Evolutionary conservation across 345 rosid species (phyloP), one percentile per base, ranked within the genome.

Genomic region (Nephelium lappaceum): DNA sequence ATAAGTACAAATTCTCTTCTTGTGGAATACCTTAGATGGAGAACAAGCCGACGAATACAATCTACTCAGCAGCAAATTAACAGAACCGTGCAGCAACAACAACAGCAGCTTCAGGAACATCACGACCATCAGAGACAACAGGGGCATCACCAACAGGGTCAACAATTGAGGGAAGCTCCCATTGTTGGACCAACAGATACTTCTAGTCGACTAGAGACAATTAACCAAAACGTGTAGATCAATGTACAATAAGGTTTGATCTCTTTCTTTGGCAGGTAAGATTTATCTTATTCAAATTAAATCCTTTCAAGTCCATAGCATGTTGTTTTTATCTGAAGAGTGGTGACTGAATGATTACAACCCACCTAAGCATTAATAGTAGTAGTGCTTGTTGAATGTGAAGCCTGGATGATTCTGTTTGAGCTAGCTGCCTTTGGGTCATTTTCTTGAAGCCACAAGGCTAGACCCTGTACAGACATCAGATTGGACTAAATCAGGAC

Each of bases 1-100:
- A 86, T 90, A 62, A 85, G 93, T 82, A 83, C 83, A 71, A 90
- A 86, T 81, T 86, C 89, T 53, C 86, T 90, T 77, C 76, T 88
- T 0, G 73, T 88, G 72, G 93, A 86, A 82, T 88, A 83, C 77
- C 83, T 84, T 64, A 84, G 84, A 75, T 88, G 91, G 93, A 77
- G 87, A 79, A 39, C 67, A 39, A 81, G 81, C 63, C 75, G 91
- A 84, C 90, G 57, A 25, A 73, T 62, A 15, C 80, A 69, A 38
- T 68, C 81, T 19, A 45, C 73, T 9, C 83, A 55, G 55, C 83
- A 31, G 53, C 83, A 72, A 23, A 67, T 38, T 0, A 69, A 53
- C 45, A 58, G 79, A 71, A 72, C 79, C 65, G 23, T 43, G 58
- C 86, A 79, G 81, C 86, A 70, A 18, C 81, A 38, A 62, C 83